phyloP scores from a whole-genome alignment of 768 basidiomycete genomes.

The Hypholoma sublateritium region DNA sequence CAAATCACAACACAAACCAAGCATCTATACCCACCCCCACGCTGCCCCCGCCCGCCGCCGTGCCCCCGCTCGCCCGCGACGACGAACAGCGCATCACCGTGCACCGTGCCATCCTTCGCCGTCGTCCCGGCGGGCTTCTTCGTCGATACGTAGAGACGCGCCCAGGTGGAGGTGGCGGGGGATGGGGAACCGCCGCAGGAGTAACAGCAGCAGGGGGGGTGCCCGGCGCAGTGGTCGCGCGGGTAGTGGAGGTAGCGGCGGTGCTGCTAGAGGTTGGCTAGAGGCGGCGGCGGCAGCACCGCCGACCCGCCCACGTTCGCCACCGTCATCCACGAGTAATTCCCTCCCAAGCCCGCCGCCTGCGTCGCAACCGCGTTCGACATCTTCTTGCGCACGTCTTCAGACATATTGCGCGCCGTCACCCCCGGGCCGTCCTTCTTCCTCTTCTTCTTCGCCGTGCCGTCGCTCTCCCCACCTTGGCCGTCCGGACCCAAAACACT shows the following conservation, averaged over 20 bases:
- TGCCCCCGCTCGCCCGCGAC: constrained; percentile 82
- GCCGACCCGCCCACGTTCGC: constrained; percentile 19
- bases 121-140: constrained; percentile 39
- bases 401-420: constrained; percentile 86
- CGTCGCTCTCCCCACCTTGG: constrained; percentile 25
- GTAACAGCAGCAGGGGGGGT: too few species aligned
- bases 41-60: constrained; percentile 77
- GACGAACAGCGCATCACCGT: constrained; percentile 86
- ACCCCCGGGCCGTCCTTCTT: constrained; percentile 85
- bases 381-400: constrained; percentile 90
- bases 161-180: constrained; percentile 44
- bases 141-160: constrained; percentile 59
- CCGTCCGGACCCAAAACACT: constrained; percentile 23
- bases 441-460: constrained; percentile 71
- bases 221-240: constrained; percentile 32
- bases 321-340: constrained; percentile 86
- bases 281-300: constrained; percentile 28
- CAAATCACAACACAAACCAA: too few species aligned
- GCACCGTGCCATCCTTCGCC: constrained; percentile 31
- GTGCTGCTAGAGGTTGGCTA: constrained; percentile 14
- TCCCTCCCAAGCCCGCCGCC: constrained; percentile 80
- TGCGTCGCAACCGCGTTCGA: constrained; percentile 87
- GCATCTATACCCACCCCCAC: constrained; percentile 42
- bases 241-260: constrained; percentile 22
- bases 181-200: constrained; percentile 26